Base-by-base conservation (phyloP, 2,329 filamentous ascomycete genomes). In the Zymoseptoria crescenta region DNA sequence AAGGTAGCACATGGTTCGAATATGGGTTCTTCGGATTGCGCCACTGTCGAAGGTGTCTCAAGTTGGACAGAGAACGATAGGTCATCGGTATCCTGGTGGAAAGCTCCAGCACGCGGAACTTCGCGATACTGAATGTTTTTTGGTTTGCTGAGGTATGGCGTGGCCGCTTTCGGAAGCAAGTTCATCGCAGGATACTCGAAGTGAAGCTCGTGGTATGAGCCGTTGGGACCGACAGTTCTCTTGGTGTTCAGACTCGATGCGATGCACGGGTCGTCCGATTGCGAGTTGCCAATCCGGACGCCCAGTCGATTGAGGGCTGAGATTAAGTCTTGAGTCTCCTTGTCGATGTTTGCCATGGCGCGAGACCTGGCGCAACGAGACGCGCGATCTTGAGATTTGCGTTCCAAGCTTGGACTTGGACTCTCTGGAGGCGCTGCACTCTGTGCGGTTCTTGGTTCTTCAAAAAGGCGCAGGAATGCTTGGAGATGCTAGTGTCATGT, bases 111-210 rank as follows among this genome's bases (percentile, higher is more conserved):
- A 4, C 45, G 27, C 27, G 55, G 55, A 27, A 10, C 16, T 30
- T 56, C 54, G 54, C 54, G 55, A 27, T 52, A 52, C 7, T 21
- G 54, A 5, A 49, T 8, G 41, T 56, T 49, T 16, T 20, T 51
- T 13, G 55, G 55, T 20, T 28, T 29, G 19, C 24, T 24, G 41
- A 56, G 55, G 20, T 51, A 52, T 30, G 35, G n/a, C 10, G 49
- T 20, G 19, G 21, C 30, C 41, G 8, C 24, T 8, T 51, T 30
- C 3, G 48, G 55, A n/a, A 56, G 55, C 8, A 56, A 13, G 29
- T 52, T 10, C 28, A 56, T 28, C 35, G 55, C 55, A 16, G 55
- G 55, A 21, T 48, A 52, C 54, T 56, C 48, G 10, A 56, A 49
- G 29, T 52, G 49, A 10, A 52, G 29, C 29, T 56, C 55, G 49